Conservation (phyloP, 2,329 filamentous ascomycete genomes). For the Venturia aucupariae region DNA sequence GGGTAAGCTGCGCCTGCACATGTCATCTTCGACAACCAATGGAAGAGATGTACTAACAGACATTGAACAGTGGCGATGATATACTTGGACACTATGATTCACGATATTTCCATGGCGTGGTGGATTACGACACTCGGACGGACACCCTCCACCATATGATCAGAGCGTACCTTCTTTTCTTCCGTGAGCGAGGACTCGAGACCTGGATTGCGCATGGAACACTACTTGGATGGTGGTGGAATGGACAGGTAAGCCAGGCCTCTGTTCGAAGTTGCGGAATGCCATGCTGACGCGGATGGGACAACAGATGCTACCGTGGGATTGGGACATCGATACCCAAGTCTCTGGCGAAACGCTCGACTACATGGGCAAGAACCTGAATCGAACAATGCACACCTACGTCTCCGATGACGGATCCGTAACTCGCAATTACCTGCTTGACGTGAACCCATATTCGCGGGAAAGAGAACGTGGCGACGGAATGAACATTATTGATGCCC, state of each 20-base stretch:
- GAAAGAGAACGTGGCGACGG: conserved; percentile 56
- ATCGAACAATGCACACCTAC: conserved; percentile 52
- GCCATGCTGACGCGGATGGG: conserved; percentile 26
- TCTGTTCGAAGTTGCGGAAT: background rate
- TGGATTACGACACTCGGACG: conserved; percentile 58
- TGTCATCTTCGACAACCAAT: background rate
- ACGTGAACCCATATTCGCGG: conserved; percentile 63
- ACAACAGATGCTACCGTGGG: conserved; percentile 64
- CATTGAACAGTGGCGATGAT: conserved; percentile 31
- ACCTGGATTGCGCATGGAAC: conserved; percentile 86
- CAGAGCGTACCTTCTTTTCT: conserved; percentile 62
- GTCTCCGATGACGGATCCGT: conserved; percentile 26
- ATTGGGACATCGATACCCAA: conserved; percentile 77
- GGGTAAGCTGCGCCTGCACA: conserved; percentile 11
- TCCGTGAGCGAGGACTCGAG: conserved; percentile 56
- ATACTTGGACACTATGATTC: conserved; percentile 64
- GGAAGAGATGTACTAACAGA: background rate
- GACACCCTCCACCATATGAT: conserved; percentile 60
- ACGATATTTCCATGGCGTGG: conserved; percentile 56
- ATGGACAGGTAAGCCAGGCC: conserved; percentile 42
- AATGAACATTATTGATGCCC: conserved; percentile 71
- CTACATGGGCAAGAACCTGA: conserved; percentile 56
- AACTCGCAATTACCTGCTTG: conserved; percentile 55
- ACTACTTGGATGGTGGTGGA: conserved; percentile 85
- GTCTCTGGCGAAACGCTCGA: conserved; percentile 58